Conservation (phyloP, 129 eudicot species). For the Smallanthus sonchifolius region DNA sequence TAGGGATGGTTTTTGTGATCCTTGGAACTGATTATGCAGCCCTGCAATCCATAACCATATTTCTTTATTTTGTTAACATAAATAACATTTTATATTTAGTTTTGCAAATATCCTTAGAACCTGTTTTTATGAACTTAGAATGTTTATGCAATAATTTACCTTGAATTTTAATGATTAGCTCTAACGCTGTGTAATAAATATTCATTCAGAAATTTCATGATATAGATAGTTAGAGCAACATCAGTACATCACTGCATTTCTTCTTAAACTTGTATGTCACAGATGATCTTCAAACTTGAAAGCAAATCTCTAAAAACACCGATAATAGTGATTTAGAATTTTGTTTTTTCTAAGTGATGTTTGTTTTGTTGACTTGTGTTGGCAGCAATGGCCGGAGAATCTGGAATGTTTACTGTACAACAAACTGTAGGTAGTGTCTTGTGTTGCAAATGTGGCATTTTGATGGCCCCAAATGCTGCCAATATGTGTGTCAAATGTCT, state of each 20-base stretch:
- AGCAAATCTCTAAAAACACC: not conserved
- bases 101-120: too few species aligned
- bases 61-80: too few species aligned
- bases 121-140: not conserved
- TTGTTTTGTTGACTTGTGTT: not conserved
- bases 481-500: slow-evolving; percentile 17
- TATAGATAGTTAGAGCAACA: not conserved
- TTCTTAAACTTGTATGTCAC: not conserved
- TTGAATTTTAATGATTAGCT: not conserved
- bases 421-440: slow-evolving; percentile 15
- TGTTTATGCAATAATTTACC: not conserved
- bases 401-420: slow-evolving; percentile 17
- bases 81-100: too few species aligned
- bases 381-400: slow-evolving; percentile 16
- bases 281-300: not conserved
- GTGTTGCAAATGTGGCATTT: slow-evolving; percentile 17
- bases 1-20: too few species aligned
- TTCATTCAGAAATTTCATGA: not conserved
- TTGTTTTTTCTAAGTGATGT: not conserved
- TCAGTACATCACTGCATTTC: not conserved
- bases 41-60: too few species aligned
- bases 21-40: too few species aligned
- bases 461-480: slow-evolving; percentile 16
- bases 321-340: not conserved
- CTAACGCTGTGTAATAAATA: not conserved